These are phyloP conservation scores for Tubosaeta brunneosetosa DNA, from an alignment of 768 basidiomycete species.

Conservation along the genomic window DNA sequence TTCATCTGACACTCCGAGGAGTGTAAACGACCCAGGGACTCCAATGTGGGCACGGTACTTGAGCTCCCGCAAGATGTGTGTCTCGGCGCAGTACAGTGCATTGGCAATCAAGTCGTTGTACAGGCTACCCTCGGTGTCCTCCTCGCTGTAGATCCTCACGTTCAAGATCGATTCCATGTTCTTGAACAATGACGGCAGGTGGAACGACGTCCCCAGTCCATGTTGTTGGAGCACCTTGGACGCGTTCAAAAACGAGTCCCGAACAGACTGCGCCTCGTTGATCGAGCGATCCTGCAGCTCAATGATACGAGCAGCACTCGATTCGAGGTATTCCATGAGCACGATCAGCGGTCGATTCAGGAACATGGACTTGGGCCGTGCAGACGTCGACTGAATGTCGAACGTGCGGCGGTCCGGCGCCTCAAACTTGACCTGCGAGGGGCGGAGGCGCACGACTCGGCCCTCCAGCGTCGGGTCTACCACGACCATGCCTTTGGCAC, in stretches of 20 bases:
- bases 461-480: constrained; percentile 37
- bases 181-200: constrained; percentile 39
- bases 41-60: constrained; percentile 49
- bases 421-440: constrained; percentile 48
- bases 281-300: constrained; percentile 37
- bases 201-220: constrained; percentile 43
- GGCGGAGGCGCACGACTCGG: constrained; percentile 36
- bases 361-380: constrained; percentile 39
- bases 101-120: constrained; percentile 36
- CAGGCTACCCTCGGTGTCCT: constrained; percentile 7
- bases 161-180: constrained; percentile 34
- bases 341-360: constrained; percentile 47
- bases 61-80: constrained; percentile 46
- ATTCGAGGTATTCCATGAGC: constrained; percentile 43
- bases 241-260: constrained; percentile 31
- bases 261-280: constrained; percentile 32
- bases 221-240: constrained; percentile 40
- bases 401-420: constrained; percentile 35
- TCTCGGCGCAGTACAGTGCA: constrained; percentile 35
- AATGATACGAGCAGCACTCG: constrained; percentile 31
- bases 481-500: constrained; percentile 47
- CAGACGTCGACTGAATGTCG: constrained; percentile 46
- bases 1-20: constrained; percentile 52
- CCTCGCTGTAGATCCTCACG: constrained; percentile 17
- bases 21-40: constrained; percentile 44